Evolutionary conservation across 2,329 filamentous ascomycete species (phyloP), one percentile per base, ranked within the genome.

Genomic region (Monosporascus sp.): DNA sequence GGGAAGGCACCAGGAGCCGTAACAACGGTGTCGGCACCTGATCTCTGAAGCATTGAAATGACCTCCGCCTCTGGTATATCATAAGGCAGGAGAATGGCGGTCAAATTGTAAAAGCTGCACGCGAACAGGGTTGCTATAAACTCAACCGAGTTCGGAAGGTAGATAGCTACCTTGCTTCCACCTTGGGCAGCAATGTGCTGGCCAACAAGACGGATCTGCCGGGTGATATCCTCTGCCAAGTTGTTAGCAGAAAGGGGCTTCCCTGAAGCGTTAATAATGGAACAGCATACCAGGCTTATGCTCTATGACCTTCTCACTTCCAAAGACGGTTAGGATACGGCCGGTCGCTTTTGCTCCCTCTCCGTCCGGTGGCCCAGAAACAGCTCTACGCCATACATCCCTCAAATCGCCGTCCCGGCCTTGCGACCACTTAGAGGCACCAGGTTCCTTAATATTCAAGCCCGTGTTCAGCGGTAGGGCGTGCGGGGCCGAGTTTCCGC

Each of bases 71-170:
- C 81, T 3, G 87, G 74, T 58, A 92, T 81, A 64, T 92, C 86
- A 68, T 91, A 95, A 0, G 94, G 93, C 40, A 99, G 76, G 51
- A 97, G 76, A 48, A 96, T 82, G n/a, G 88, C 85, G 11, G 87
- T 91, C 63, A 96, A 79, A 65, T 88, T 88, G 71, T 96, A 93
- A 74, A 97, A 97, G 58, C 89, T 85, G 69, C 89, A 92, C 53
- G 92, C 91, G 65, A 99, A 96, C 20, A 97, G 75, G 7, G 88
- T 80, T 37, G 84, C 81, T 49, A 99, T 76, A 56, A 96, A 84
- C 72, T 99, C 94, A 64, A 96, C 79, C 47, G 91, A 96, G 77
- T 99, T 97, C 44, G 92, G 91, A 53, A 97, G 79, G 70, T 95
- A 96, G 58, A 97, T 81, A 57, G 91, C 94, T 35, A 97, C 89